These are phyloP conservation scores for Neurospora cerealis DNA, from an alignment of 495 filamentous ascomycete genomes.

Conservation along the genomic window DNA sequence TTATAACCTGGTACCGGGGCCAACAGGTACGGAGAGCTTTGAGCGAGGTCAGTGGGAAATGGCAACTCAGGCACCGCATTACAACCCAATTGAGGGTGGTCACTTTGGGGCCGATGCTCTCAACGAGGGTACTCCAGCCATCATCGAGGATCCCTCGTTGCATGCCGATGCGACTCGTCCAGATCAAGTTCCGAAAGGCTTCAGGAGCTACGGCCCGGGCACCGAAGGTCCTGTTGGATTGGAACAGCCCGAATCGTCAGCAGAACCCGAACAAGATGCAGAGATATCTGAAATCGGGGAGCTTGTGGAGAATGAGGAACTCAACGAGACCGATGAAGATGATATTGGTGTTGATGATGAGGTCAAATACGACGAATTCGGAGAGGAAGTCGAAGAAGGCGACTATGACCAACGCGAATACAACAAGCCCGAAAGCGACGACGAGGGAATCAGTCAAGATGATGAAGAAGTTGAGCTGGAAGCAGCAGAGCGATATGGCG, in stretches of 20 bases:
- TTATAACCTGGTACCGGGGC: background rate
- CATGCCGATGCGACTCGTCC: constrained; percentile 4
- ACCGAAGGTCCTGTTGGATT: background rate
- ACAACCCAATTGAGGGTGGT: constrained; percentile 17
- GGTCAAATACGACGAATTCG: constrained; percentile 15
- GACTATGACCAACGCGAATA: constrained; percentile 24
- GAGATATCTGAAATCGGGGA: background rate
- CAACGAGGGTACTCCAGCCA: constrained; percentile 5
- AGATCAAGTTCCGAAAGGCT: constrained; percentile 13
- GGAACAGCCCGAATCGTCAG: background rate
- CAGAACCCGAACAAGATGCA: background rate
- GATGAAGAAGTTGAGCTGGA: constrained; percentile 31
- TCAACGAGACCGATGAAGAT: background rate
- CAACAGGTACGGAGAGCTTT: constrained; percentile 8
- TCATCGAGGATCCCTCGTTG: constrained; percentile 1
- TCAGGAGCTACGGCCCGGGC: constrained; percentile 14
- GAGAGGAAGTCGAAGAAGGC: constrained; percentile 18
- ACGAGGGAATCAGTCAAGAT: constrained; percentile 27
- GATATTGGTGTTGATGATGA: constrained; percentile 12
- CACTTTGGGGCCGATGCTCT: constrained; percentile 17
- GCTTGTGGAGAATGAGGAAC: constrained; percentile 7
- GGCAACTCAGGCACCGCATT: constrained; percentile 10
- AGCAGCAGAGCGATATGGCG: constrained; percentile 25
- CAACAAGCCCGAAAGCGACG: constrained; percentile 16
- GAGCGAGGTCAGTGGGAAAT: constrained; percentile 16